Base-by-base conservation (phyloP, 2,329 filamentous ascomycete genomes). In the Spiromastix sp. region DNA sequence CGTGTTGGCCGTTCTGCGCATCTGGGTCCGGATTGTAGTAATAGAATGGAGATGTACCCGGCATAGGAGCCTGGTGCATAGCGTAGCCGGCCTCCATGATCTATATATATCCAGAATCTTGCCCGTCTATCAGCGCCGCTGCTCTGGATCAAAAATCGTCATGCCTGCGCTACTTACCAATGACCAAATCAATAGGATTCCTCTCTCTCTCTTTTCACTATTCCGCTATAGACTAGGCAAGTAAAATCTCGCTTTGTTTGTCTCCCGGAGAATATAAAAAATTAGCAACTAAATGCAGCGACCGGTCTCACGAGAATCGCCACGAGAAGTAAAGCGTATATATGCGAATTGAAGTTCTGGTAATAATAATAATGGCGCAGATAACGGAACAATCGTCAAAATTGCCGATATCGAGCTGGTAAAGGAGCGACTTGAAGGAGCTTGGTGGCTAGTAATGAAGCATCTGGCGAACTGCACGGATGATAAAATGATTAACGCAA, bases 1-100 rank as follows among this genome's bases (percentile, higher is more conserved):
- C 77, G 62, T 87, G 80, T 55, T 82, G 81, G 52, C 79, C 72
- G 52, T 72, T 72, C 56, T 86, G 81, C 43, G 76, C 68, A 58
- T 75, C 78, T 45, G 79, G 71, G 49, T 91, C 83, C 46, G 81
- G 77, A 52, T 77, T 80, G 68, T 89, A 93, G 71, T 87, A 91
- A 72, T 83, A 87, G 70, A 86, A 93, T 40, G 82, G 69, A 46
- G 79, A 74, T 63, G 83, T 80, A 42, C 72, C 32, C 15, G 32
- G 15, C 12, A 34, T 25, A 77, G 65, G 60, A 48, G 63, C 45
- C 39, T 61, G 56, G 54, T 64, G 62, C 51, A 68, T 63, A 44
- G 63, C 56, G 51, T 71, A 71, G 72, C 75, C 51, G 62, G 73
- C 60, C 54, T 84, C 80, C 81, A 85, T 85, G 32, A 15, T 66